A percentile compares a stretch with the other conserved stretches of the same genome.
phyloP scores from a whole-genome alignment of 1,284 basidiomycete genomes.

The Cutaneotrichosporon arboriforme region DNA sequence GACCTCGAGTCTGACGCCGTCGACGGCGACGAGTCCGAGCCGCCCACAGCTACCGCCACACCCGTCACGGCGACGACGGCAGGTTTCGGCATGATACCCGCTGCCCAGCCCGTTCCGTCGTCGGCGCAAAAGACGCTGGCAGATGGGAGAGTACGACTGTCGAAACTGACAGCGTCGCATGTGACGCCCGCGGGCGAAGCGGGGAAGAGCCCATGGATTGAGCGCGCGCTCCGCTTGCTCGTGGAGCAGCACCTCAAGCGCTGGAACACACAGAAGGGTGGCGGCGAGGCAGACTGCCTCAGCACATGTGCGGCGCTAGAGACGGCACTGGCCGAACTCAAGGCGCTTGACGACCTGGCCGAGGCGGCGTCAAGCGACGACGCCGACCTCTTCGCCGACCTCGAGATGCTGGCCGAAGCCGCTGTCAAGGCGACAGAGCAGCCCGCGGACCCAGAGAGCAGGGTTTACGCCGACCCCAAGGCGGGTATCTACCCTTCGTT shows the following conservation, averaged over 20 bases:
- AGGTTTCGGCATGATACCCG: neutral
- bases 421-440: constrained; percentile 4
- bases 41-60: constrained; percentile 3
- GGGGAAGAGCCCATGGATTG: constrained; percentile 32
- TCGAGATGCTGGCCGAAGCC: constrained; percentile 25
- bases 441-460: neutral
- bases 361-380: constrained; percentile 8
- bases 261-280: constrained; percentile 25
- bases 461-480: constrained; percentile 6
- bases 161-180: constrained; percentile 35
- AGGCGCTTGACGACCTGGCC: constrained; percentile 31
- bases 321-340: constrained; percentile 30
- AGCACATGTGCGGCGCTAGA: constrained; percentile 20
- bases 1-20: constrained; percentile 36
- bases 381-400: constrained; percentile 31
- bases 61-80: neutral
- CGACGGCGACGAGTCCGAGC: constrained; percentile 24
- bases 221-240: constrained; percentile 11
- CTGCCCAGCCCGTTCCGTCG: neutral
- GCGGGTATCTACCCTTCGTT: constrained; percentile 15
- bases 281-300: constrained; percentile 4
- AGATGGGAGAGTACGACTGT: constrained; percentile 26
- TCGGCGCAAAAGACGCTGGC: neutral
- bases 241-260: constrained; percentile 28
- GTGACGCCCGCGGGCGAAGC: constrained; percentile 25